Evolutionary conservation across 208 protist species (phyloP), one percentile per base, ranked within the genome.

Genomic region (Crithidia bombi): DNA sequence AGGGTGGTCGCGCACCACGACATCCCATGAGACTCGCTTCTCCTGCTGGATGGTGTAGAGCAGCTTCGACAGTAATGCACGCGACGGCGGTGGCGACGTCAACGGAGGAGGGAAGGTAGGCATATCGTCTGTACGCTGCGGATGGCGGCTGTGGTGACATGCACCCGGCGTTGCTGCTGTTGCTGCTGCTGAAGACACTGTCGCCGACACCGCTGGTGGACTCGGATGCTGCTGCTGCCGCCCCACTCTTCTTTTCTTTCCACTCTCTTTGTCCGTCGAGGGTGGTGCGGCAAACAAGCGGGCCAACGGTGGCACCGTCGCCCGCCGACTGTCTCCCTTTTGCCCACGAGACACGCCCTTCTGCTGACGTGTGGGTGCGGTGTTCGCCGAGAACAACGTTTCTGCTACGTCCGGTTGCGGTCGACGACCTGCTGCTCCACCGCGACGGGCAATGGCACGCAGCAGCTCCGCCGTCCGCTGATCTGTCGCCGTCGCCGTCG

Each of bases 21-120:
- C 33, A 10, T 50, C 65, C 78, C 78, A 83, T 54, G 41, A 36
- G 19, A 83, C 25, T 32, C 54, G 56, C 54, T 79, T 79, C 25
- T 57, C 63, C 3, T 39, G 32, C n/a, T 43, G 54, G n/a, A 78
- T 71, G 25, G 44, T 73, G 33, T 23, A 41, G 5, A 67, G 66
- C 4, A 78, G 50, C 30, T 75, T 63, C 26, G 50, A 4, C 1
- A 77, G 67, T n/a, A 82, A 59, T 9, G 59, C 47, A 12, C 65
- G 71, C 35, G 65, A 78, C 33, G 51, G 65, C 17, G 69, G 64
- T 9, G 72, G n/a, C 15, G 43, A 21, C 2, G 51, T 28, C 28
- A 50, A 9, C 11, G 36, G 26, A 25, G 33, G 19, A 62, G 51
- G 11, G n/a, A 7, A 14, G 23, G 21, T 21, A 30, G 25, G 46